Percentiles rank a stretch among this genome's conserved stretches.
Conservation (phyloP, 164 flowering plant genomes). For the Echeveria elegans region DNA sequence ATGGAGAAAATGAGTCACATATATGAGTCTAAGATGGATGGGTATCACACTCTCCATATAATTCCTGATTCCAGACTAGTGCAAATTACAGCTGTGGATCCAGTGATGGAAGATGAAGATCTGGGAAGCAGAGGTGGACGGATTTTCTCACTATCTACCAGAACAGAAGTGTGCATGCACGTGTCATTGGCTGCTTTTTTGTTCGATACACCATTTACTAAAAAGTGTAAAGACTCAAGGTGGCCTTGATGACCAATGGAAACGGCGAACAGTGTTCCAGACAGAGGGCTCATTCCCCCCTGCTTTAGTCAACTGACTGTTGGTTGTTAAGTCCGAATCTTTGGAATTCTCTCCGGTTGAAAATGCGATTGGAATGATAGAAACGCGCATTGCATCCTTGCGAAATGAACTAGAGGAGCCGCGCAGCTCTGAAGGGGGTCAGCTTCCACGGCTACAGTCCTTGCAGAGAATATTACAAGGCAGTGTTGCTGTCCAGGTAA, state of each 20-base stretch:
- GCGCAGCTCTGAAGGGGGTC: slow-evolving; percentile 96
- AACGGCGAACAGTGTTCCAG: slow-evolving; percentile 78
- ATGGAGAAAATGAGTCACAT: slow-evolving; percentile 98
- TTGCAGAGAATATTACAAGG: slow-evolving; percentile 98
- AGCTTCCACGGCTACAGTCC: slow-evolving; percentile 94
- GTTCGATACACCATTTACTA: slow-evolving; percentile 97
- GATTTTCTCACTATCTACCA: slow-evolving; percentile 85
- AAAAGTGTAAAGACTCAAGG: slow-evolving; percentile 98
- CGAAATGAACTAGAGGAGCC: slow-evolving; percentile 98
- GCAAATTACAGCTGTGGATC: slow-evolving; percentile 96
- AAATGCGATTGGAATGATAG: slow-evolving; percentile 99
- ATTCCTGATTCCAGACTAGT: slow-evolving; percentile 98
- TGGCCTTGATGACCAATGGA: slow-evolving; percentile 97
- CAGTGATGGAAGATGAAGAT: slow-evolving; percentile 98
- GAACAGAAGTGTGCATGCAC: slow-evolving; percentile 86
- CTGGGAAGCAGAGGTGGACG: slow-evolving; percentile 94
- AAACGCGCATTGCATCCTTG: slow-evolving; percentile 90
- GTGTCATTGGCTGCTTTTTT: slow-evolving; percentile 94
- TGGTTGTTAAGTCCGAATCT: slow-evolving; percentile 84
- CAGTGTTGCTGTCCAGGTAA: slow-evolving; percentile 98
- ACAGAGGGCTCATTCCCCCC: slow-evolving; percentile 99
- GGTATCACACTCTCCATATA: slow-evolving; percentile 74
- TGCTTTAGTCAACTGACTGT: slow-evolving; percentile 81
- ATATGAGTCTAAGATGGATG: slow-evolving; percentile 84
- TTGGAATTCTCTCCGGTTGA: slow-evolving; percentile 97